phyloP scores from a whole-genome alignment of 495 filamentous ascomycete species.

The Podospora conica region DNA sequence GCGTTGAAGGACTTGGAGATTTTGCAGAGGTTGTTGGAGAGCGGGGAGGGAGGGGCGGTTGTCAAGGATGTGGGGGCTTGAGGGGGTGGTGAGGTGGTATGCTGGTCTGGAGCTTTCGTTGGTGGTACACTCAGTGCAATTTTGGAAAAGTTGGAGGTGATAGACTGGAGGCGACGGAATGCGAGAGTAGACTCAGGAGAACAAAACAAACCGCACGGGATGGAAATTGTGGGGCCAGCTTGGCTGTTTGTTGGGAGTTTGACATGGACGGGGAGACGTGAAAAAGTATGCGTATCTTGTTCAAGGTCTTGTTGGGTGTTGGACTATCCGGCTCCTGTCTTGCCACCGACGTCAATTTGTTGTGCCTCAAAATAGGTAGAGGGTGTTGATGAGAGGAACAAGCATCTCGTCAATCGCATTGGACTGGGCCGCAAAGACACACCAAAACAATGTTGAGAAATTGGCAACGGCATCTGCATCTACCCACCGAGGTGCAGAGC shows the following conservation, averaged over 20 bases:
- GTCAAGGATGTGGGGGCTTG: constrained; percentile 11
- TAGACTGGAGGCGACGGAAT: no score
- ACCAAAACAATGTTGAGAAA: background rate
- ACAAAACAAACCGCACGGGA: background rate
- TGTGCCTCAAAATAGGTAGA: background rate
- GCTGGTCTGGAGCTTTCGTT: background rate
- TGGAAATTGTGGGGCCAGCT: background rate
- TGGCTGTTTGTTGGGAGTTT: background rate
- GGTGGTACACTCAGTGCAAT: no score
- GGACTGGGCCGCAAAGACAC: background rate
- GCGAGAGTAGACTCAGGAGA: background rate
- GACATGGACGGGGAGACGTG: background rate
- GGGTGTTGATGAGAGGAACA: background rate
- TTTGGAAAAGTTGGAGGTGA: background rate
- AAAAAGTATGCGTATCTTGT: no score
- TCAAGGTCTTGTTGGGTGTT: background rate
- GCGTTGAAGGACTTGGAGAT: constrained; percentile 66
- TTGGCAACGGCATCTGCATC: background rate
- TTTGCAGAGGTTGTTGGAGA: constrained; percentile 55
- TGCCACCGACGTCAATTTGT: background rate
- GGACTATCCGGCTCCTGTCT: background rate
- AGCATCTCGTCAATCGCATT: background rate
- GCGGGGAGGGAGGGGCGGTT: constrained; percentile 49
- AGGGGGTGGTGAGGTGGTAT: background rate
- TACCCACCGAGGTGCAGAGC: background rate